phyloP scores from a whole-genome alignment of 2,329 filamentous ascomycete species.

The Lizonia empirigonia region DNA sequence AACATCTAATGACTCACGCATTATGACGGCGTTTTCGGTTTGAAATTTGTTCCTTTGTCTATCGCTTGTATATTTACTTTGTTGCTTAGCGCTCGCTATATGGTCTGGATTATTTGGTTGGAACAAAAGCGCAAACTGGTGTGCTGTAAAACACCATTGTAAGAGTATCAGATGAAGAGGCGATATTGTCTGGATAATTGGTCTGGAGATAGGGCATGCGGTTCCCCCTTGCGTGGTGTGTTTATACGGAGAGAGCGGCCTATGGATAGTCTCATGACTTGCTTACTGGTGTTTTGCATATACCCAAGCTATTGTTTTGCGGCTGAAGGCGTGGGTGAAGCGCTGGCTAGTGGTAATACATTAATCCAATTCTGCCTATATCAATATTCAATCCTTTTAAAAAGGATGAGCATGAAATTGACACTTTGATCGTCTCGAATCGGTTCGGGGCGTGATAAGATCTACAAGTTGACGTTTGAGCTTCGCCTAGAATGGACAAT shows the following conservation, averaged over 20 bases:
- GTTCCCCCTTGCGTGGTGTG: conserved; percentile 1
- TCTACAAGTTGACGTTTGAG: conserved; percentile 22
- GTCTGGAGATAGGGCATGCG: background rate
- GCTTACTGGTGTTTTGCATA: background rate
- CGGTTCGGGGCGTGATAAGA: conserved; percentile 8
- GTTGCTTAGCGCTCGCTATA: conserved; percentile 4
- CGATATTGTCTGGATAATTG: background rate
- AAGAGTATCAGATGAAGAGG: conserved; percentile 7
- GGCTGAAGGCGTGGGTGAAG: background rate
- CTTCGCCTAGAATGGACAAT: conserved; percentile 17
- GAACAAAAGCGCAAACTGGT: conserved; percentile 7
- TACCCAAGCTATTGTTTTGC: conserved; percentile 1
- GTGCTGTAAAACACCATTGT: conserved; percentile 3
- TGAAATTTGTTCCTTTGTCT: conserved; percentile 3
- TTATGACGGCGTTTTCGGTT: conserved; percentile 13
- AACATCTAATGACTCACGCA: conserved; percentile 16
- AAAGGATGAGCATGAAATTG: background rate
- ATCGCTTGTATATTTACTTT: conserved; percentile 9
- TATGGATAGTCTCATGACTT: background rate
- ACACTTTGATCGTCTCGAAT: conserved; percentile 1
- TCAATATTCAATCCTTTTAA: background rate
- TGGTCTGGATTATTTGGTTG: background rate
- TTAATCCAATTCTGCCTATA: background rate
- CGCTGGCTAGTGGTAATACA: conserved; percentile 11
- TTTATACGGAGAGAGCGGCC: background rate